Evolutionary conservation across 2,329 filamentous ascomycete species (phyloP), one percentile per base, ranked within the genome.

Genomic region (Colletotrichum camelliae): DNA sequence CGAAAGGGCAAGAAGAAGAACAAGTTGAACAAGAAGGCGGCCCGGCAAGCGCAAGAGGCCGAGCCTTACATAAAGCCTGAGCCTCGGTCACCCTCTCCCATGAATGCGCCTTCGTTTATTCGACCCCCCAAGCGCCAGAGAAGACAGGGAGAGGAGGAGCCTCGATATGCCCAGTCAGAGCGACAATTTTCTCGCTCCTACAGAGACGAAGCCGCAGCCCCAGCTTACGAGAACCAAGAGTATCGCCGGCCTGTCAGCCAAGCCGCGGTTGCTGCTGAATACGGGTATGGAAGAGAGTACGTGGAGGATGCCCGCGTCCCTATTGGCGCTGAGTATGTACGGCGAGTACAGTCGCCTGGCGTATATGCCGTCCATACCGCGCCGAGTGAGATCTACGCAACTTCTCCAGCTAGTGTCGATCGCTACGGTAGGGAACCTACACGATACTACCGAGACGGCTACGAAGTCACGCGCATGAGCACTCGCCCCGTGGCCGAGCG

Each of bases 41-140:
- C 90, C 75, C 85, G 83, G 79, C 86, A 87, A 85, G 87, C 83
- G 81, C 85, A 82, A 66, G 89, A 89, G 77, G 81, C 84, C 57
- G 87, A 67, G 83, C 82, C 48, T 88, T 88, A 88, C 77, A 92
- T 94, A 79, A 94, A 94, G 80, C 85, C 88, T 29, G 92, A 94
- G 80, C 92, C 92, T n/a, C 88, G 87, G 64, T 94, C 92, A 3
- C 89, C 90, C 2, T 93, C 92, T 8, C 92, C 91, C 10, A 82
- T 92, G 67, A 85, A 85, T 76, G 88, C 88, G 21, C 88, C 88
- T 24, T 86, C 89, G n/a, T 87, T 89, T 75, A 82, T 87, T 37
- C 88, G 91, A 65, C 89, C 91, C 12, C 86, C 85, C 78, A 93
- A 93, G 81, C 89, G 91, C 67, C 88, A 89, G 79, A 88, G 89